Base-by-base conservation (phyloP, 768 basidiomycete species). In the Termitomyces bulborhizus region DNA sequence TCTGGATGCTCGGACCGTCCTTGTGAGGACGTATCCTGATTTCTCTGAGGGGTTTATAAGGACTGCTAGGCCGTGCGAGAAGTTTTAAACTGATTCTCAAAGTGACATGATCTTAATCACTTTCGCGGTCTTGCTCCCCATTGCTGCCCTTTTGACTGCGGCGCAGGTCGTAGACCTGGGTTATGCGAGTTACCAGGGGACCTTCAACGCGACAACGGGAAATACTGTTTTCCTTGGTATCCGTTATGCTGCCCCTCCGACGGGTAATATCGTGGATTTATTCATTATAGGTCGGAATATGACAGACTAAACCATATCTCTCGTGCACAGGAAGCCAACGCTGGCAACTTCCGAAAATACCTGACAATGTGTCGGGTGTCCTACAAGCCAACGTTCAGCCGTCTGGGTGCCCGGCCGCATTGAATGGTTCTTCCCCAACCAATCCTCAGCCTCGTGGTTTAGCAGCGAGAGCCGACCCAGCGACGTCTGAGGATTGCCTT, bases 231-330 rank as follows among this genome's bases (percentile, higher is more conserved):
- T 75, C 56, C 65, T 77, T 11, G 74, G 74, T 0, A 70, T 80
- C 43, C 71, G 80, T 7, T 82, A 76, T 65, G 80, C 81, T 9
- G 77, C 76, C 16, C 66, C 77, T 27, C 79, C 81, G 1, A 57
- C 71, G 27, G 79, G 79, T 76, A 26, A 26, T 70, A 54, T 7
- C 6, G 1, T 34, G 42, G 12, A 27, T 46, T 13, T 4, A 6
- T 37, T 18, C 37, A 26, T 18, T 27, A 6, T 1, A 8, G 31
- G 3, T 32, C 8, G 46, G 21, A 18, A 32, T 31, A 7, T 36
- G 21, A 45, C 15, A 27, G 26, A 32, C 27, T 24, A 47, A 36
- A 39, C 37, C 24, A 3, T 29, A 7, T n/a, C 26, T 15, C 4
- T 18, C 31, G 29, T 46, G 4, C 29, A 36, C 24, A 73, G 75